These are phyloP conservation scores for Rauvolfia tetraphylla DNA, from an alignment of 257 asterid genomes.

Conservation along the genomic window DNA sequence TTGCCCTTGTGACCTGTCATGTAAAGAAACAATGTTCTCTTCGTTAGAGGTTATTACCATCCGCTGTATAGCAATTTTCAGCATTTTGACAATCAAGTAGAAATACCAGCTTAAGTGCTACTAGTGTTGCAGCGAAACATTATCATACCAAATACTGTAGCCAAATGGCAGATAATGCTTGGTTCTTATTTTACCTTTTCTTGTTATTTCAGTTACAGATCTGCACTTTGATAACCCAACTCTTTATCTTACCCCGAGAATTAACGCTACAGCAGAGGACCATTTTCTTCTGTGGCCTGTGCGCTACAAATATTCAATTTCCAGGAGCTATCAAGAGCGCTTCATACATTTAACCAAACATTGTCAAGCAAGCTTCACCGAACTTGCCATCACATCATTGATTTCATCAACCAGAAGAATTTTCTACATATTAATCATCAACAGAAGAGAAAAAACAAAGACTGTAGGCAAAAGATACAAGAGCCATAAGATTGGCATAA, in stretches of 20 bases:
- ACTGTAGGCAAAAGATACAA: not conserved
- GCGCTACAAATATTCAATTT: not conserved
- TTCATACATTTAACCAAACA: not conserved
- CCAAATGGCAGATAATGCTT: not conserved
- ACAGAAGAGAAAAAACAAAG: not conserved
- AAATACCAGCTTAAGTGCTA: not conserved
- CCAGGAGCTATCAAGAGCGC: not conserved
- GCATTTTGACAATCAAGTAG: not conserved
- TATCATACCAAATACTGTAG: not conserved
- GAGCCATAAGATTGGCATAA: not conserved
- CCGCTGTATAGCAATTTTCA: not conserved
- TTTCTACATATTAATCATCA: not conserved
- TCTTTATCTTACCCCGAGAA: not conserved
- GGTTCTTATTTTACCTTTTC: too few species aligned
- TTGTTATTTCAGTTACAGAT: too few species aligned
- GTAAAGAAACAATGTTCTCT: not conserved
- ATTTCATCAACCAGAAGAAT: not conserved
- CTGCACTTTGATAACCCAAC: not conserved
- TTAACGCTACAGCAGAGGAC: not conserved
- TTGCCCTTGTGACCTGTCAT: not conserved
- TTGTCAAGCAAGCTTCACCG: not conserved
- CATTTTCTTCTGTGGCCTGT: not conserved
- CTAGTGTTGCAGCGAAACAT: not conserved
- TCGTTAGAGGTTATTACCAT: not conserved
- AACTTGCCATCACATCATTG: not conserved